phyloP scores from a whole-genome alignment of 1,284 basidiomycete species.

The Entoloma clypeatum region DNA sequence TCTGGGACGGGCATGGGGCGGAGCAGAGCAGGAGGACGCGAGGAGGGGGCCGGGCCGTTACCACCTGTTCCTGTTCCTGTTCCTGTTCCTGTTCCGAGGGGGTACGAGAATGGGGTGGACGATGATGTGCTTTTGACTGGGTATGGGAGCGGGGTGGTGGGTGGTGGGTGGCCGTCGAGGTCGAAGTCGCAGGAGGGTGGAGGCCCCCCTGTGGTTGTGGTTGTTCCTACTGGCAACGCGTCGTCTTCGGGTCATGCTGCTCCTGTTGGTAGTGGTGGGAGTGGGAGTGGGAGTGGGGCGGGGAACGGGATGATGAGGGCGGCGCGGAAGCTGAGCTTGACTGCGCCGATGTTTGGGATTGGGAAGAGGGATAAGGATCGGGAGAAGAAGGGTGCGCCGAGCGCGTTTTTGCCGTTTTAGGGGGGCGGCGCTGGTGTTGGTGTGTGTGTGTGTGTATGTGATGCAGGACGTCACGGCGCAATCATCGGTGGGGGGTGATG shows the following conservation, averaged over 20 bases:
- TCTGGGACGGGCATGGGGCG: not conserved
- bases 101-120: not conserved
- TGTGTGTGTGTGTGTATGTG: too few relatives aligned
- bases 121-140: slow-evolving; percentile 8
- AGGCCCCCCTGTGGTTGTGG: slow-evolving; percentile 8
- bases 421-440: slow-evolving; percentile 3
- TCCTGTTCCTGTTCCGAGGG: not conserved
- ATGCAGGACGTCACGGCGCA: too few relatives aligned
- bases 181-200: not conserved
- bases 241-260: slow-evolving; percentile 1
- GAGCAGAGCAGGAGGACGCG: not conserved
- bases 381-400: slow-evolving; percentile 25
- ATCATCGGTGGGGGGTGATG: too few relatives aligned
- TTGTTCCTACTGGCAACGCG: slow-evolving; percentile 10
- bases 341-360: slow-evolving; percentile 58
- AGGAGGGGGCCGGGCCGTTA: slow-evolving; percentile 6
- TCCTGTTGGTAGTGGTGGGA: slow-evolving; percentile 14
- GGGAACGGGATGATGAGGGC: slow-evolving; percentile 38
- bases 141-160: slow-evolving; percentile 6
- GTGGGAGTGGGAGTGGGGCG: slow-evolving; percentile 23
- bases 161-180: not conserved
- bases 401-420: slow-evolving; percentile 12
- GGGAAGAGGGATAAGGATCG: slow-evolving; percentile 47
- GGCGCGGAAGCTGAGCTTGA: slow-evolving; percentile 66
- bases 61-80: slow-evolving; percentile 10